phyloP scores from a whole-genome alignment of 2,329 filamentous ascomycete genomes.

The Aspergillus floridensis region DNA sequence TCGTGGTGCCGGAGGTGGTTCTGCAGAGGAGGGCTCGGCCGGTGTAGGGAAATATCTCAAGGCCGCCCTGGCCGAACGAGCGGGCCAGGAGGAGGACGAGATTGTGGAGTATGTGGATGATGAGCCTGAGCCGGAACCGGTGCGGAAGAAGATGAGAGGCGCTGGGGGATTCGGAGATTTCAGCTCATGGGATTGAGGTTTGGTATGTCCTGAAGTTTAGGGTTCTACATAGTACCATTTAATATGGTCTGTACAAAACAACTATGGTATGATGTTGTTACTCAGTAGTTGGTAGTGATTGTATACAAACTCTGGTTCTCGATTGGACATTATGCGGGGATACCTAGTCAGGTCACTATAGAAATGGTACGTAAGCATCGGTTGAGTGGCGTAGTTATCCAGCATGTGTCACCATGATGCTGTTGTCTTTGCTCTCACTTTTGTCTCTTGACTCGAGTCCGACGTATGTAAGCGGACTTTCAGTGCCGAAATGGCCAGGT shows the following conservation, averaged over 20 bases:
- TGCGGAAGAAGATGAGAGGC: slow-evolving; percentile 74
- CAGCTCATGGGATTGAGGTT: slow-evolving; percentile 66
- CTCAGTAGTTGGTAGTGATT: no score
- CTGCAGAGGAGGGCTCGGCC: slow-evolving; percentile 52
- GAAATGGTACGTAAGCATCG: no score
- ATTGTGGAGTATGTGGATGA: slow-evolving; percentile 61
- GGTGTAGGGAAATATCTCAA: slow-evolving; percentile 80
- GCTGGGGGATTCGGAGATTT: slow-evolving; percentile 87
- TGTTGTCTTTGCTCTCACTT: background rate
- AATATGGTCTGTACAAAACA: no score
- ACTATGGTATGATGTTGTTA: no score
- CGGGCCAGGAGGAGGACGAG: slow-evolving; percentile 52
- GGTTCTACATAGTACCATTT: no score
- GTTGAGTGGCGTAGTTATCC: background rate
- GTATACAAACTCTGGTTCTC: no score
- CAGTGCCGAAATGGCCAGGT: background rate
- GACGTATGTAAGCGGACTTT: background rate
- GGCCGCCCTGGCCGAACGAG: slow-evolving; percentile 47
- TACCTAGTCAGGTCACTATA: no score
- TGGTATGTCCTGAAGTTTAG: background rate
- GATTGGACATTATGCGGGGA: no score
- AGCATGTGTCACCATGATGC: background rate
- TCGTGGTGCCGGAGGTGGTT: slow-evolving; percentile 64
- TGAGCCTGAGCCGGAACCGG: slow-evolving; percentile 65
- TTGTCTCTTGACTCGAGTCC: background rate